These are phyloP conservation scores for Pisolithus sp. DNA, from an alignment of 768 basidiomycete genomes.

Conservation along the genomic window DNA sequence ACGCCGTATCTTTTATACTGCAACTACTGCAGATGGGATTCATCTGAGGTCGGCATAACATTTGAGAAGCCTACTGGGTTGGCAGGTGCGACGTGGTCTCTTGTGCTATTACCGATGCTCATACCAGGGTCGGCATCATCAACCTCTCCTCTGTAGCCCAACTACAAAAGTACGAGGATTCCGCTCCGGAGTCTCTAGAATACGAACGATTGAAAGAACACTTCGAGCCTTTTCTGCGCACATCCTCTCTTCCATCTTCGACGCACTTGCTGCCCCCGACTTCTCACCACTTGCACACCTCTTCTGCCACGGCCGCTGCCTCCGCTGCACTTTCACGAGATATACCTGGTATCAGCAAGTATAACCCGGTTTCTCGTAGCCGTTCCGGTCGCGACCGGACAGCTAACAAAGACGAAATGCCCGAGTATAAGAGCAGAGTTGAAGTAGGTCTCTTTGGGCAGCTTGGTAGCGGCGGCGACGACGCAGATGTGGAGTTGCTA, in stretches of 20 bases:
- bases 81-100: conserved; percentile 53
- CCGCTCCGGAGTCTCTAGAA: conserved; percentile 76
- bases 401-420: conserved; percentile 69
- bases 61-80: conserved; percentile 97
- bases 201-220: conserved; percentile 95
- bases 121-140: not conserved
- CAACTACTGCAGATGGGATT: conserved; percentile 93
- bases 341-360: conserved; percentile 74
- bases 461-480: conserved; percentile 53
- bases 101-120: not conserved
- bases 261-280: conserved; percentile 43
- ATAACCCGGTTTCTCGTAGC: conserved; percentile 52
- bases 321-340: conserved; percentile 86
- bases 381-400: conserved; percentile 54
- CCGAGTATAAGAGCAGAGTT: conserved; percentile 67
- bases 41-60: conserved; percentile 80
- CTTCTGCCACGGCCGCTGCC: conserved; percentile 84
- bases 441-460: conserved; percentile 53
- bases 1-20: conserved; percentile 91
- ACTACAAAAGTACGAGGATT: conserved; percentile 84
- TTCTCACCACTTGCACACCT: conserved; percentile 69
- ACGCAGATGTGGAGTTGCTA: conserved; percentile 67
- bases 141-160: conserved; percentile 52
- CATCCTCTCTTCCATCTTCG: conserved; percentile 69
- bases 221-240: conserved; percentile 90